phyloP scores from a whole-genome alignment of 257 asterid species.

The Voacanga thouarsii region DNA sequence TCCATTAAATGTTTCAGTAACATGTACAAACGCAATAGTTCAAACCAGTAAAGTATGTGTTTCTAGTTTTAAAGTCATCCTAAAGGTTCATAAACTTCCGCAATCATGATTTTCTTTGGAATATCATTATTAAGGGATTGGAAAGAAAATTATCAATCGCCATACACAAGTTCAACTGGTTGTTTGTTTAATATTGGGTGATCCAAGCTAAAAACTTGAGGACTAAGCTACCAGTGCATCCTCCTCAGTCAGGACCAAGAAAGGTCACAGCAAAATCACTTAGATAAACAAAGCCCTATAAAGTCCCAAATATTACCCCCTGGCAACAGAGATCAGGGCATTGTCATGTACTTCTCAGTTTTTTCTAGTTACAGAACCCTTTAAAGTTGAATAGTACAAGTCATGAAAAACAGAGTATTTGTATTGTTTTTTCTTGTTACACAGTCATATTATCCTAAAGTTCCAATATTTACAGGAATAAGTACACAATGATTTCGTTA shows the following conservation, averaged over 20 bases:
- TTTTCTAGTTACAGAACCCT: background rate
- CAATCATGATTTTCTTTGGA: background rate
- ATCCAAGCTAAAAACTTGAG: background rate
- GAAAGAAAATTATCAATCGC: background rate
- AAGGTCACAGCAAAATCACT: background rate
- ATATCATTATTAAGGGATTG: background rate
- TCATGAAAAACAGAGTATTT: background rate
- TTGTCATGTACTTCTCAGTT: background rate
- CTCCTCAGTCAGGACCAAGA: too few species aligned
- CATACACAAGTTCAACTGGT: background rate
- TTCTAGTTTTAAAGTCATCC: background rate
- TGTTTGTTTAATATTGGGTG: background rate
- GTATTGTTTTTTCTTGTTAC: background rate
- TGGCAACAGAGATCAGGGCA: background rate
- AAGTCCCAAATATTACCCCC: background rate
- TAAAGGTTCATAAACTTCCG: background rate
- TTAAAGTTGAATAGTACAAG: background rate
- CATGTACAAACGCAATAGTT: background rate
- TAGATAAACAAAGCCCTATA: background rate
- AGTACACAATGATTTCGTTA: background rate
- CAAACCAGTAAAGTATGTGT: background rate
- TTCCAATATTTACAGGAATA: background rate
- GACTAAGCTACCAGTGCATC: background rate
- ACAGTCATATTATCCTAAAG: too few species aligned
- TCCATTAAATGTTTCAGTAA: background rate